Evolutionary conservation across 495 filamentous ascomycete genomes (phyloP), one percentile per base, ranked within the genome.

Genomic region (Sporormia fimetaria): DNA sequence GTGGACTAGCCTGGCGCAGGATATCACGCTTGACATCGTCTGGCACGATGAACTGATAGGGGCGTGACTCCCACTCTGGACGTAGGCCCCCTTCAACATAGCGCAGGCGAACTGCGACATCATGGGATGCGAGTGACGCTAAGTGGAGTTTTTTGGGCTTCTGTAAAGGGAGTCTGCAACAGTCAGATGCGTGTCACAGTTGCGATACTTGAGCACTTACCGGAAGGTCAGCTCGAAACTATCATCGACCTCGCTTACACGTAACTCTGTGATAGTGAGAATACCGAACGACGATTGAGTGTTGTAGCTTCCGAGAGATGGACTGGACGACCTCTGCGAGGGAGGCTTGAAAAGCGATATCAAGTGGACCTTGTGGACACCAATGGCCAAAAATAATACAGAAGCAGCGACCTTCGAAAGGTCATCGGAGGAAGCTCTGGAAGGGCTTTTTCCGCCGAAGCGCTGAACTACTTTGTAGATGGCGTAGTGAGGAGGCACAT

Each of bases 401-500:
- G 71, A 76, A 3, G 80, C 75, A 3, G 71, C 74, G 37, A 82
- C 57, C 42, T 85, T 87, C 14, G 82, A 74, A 12, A 90, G 65
- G 47, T 86, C 75, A 44, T 95, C 90, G 17, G 77, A 73, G 37
- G 82, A 81, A 20, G 80, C 76, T 25, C 72, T 61, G 42, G 70
- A 71, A 32, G 66, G 63, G 28, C 63, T 61, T 51, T 74, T 78
- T 55, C 57, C 69, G 15, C 68, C 63, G n/a, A 67, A 70, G 37
- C 87, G 79, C 47, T 86, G 80, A 20, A 92, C 75, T 10, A 94
- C 81, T 10, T 82, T 78, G 59, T 84, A 95, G 47, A 95, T 78
- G 41, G 81, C 75, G 53, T 86, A 80, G 29, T 74, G 71, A 12
- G 65, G 62, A 33, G 79, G 75, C 37, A 78, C 71, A 54, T 85